Conservation (phyloP, 2,329 filamentous ascomycete species). For the Cladophialophora chaetospira region DNA sequence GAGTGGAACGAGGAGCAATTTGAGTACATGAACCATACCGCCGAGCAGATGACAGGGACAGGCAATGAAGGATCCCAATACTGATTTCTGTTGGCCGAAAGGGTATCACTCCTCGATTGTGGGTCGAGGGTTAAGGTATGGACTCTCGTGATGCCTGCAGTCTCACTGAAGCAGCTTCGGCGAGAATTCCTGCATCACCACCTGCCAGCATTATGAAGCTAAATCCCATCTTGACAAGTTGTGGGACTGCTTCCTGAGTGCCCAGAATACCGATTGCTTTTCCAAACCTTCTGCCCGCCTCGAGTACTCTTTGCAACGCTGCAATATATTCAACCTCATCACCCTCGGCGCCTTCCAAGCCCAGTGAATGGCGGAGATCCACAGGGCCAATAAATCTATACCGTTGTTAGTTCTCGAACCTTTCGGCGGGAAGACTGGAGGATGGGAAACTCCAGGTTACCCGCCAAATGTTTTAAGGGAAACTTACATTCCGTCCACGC, state of each 20-base stretch:
- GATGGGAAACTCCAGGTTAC: too few relatives aligned
- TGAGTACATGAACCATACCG: slow-evolving; percentile 19
- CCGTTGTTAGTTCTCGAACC: too few relatives aligned
- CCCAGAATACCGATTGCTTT: slow-evolving; percentile 12
- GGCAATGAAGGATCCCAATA: slow-evolving; percentile 18
- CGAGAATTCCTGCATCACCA: slow-evolving; percentile 12
- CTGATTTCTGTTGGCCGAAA: not conserved
- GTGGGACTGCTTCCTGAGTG: not conserved
- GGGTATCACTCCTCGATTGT: not conserved
- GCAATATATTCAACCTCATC: slow-evolving; percentile 4
- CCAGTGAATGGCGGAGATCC: slow-evolving; percentile 17
- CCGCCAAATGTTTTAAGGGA: too few relatives aligned
- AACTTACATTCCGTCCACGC: slow-evolving; percentile 10
- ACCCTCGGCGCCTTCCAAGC: slow-evolving; percentile 4
- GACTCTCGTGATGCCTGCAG: slow-evolving; percentile 2
- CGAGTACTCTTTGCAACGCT: slow-evolving; percentile 9
- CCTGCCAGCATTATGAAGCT: slow-evolving; percentile 15
- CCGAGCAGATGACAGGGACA: slow-evolving; percentile 13
- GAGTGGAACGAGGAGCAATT: slow-evolving; percentile 20
- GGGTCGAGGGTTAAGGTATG: not conserved
- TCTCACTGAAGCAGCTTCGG: slow-evolving; percentile 8
- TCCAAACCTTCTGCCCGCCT: not conserved
- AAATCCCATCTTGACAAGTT: slow-evolving; percentile 9
- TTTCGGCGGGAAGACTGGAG: too few relatives aligned
- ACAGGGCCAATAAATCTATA: slow-evolving; percentile 21